Conservation (phyloP, 208 protist species). For the Balamuthia mandrillaris region DNA sequence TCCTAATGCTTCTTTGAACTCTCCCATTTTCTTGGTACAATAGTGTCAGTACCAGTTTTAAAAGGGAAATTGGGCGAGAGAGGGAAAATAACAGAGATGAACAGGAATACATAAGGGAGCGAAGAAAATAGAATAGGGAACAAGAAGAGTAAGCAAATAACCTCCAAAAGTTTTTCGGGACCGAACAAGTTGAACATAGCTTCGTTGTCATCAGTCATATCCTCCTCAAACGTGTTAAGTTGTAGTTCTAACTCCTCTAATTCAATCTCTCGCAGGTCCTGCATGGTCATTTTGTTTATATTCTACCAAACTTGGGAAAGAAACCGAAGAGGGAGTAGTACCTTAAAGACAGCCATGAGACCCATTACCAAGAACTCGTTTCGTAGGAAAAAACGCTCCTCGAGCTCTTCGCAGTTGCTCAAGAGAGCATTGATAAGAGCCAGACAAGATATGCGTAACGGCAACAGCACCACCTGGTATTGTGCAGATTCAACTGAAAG, state of each 20-base stretch:
- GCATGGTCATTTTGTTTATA: not conserved
- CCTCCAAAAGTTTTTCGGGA: constrained; percentile 16
- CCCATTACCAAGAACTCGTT: constrained; percentile 29
- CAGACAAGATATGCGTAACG: not conserved
- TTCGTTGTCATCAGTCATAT: constrained; percentile 32
- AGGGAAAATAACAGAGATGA: no score
- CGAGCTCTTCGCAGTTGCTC: not conserved
- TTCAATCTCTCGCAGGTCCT: not conserved
- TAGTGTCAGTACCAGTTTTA: not conserved
- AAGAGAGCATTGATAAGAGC: constrained; percentile 14
- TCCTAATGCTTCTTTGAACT: not conserved
- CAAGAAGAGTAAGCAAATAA: no score
- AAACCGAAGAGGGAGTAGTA: not conserved
- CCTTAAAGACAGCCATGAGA: not conserved
- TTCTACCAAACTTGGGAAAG: not conserved
- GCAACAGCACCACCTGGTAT: not conserved
- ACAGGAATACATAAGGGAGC: no score
- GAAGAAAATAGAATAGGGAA: no score
- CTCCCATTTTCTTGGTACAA: constrained; percentile 2
- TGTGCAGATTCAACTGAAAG: constrained; percentile 19
- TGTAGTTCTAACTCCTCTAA: constrained; percentile 15
- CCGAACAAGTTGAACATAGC: constrained; percentile 24
- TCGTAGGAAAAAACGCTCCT: constrained; percentile 15
- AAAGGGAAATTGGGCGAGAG: not conserved
- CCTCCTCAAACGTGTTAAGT: constrained; percentile 19